Base-by-base conservation (phyloP, 2,329 filamentous ascomycete species). In the Macrophomina tecta region DNA sequence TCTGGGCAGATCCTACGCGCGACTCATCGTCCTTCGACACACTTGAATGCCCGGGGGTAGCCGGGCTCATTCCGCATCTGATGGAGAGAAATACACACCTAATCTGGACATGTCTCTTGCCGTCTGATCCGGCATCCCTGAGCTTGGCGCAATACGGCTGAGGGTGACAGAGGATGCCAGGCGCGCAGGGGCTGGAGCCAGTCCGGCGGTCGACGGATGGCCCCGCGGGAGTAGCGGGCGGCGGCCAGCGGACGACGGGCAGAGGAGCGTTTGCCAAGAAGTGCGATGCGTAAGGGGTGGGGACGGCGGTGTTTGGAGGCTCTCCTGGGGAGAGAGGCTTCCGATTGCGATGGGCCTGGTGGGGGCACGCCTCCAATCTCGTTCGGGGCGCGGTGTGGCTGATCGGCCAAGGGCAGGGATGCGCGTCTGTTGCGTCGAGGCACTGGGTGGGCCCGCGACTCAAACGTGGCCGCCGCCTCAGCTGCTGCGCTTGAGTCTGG, bases 331-430 rank as follows among this genome's bases (percentile, higher is more conserved):
- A 38, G 18, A 38, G 7, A 38, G 36, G 11, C 23, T 48, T 58
- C 28, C 56, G 58, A 62, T 62, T 62, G 58, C 30, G 58, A 62
- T 62, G 58, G 58, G 45, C 58, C 58, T 28, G 11, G 58, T 62
- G 58, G 58, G 58, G 58, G 58, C 45, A 38, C 30, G 58, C 58
- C 58, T 62, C 58, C 46, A 62, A 62, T 62, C 58, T 62, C 58
- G 58, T 62, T 62, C 58, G 45, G 58, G 58, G 58, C 58, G 58
- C 58, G 58, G n/a, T 38, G 58, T 49, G 58, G 58, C 55, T 49
- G 58, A 62, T 62, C 58, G 58, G 28, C 46, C 28, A n/a, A 4
- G 32, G 30, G 42, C 58, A 62, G 58, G 56, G 56, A 61, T 61
- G 56, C 58, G 58, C 42, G 58, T 62, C 14, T 38, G 52, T 16